Conservation (phyloP, 495 filamentous ascomycete genomes). For the Articulospora tetracladia region DNA sequence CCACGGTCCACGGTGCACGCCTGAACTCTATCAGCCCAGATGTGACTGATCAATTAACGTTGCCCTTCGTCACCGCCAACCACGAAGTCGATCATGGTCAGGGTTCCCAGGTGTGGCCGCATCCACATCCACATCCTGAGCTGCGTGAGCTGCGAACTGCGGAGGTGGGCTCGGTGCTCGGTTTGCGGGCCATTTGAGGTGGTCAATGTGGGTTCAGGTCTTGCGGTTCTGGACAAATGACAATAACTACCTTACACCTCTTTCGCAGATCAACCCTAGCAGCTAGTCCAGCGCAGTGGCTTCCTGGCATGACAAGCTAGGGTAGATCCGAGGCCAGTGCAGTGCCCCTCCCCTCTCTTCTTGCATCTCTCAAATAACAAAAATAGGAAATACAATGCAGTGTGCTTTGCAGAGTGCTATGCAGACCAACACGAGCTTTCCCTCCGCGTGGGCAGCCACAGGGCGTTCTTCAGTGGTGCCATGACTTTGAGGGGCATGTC, state of each 20-base stretch:
- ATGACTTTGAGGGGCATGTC: background rate
- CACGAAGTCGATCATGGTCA: slow-evolving; percentile 5
- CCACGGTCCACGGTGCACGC: too few species aligned
- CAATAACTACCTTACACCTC: too few species aligned
- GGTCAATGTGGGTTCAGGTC: too few species aligned
- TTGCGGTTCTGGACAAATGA: too few species aligned
- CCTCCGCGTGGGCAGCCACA: too few species aligned
- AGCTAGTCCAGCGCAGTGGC: background rate
- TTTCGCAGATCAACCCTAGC: background rate
- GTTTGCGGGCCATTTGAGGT: background rate
- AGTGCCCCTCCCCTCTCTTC: too few species aligned
- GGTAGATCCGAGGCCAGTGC: slow-evolving; percentile 10
- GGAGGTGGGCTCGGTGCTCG: background rate
- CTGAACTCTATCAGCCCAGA: background rate
- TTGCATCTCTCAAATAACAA: too few species aligned
- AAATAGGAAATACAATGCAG: too few species aligned
- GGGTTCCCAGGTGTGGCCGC: slow-evolving; percentile 7
- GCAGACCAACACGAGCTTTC: background rate
- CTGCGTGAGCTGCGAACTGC: background rate
- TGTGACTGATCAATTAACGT: slow-evolving; percentile 6
- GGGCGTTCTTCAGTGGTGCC: background rate
- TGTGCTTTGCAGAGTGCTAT: background rate
- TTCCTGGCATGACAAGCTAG: background rate
- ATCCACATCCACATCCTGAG: background rate
- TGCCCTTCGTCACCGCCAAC: slow-evolving; percentile 8